These are phyloP conservation scores for Lablab purpureus DNA, from an alignment of 306 rosid species.

Conservation along the genomic window DNA sequence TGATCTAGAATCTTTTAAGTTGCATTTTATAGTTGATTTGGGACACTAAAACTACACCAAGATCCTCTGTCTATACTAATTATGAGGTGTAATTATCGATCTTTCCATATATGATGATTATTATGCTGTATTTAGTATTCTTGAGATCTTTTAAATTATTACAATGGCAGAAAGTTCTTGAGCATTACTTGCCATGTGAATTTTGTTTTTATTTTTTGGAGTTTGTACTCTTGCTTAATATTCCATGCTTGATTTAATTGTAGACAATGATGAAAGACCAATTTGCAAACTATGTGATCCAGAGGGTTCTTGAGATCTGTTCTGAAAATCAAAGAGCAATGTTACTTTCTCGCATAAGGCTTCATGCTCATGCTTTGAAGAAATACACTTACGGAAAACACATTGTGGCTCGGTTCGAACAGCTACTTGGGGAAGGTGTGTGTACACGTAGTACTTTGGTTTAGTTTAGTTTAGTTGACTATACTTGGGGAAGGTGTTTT, in stretches of 20 bases:
- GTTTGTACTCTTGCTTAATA: constrained; percentile 36
- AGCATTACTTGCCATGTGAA: constrained; percentile 4
- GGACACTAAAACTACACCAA: background rate
- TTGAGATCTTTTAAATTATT: constrained; percentile 23
- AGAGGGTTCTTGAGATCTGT: constrained; percentile 73
- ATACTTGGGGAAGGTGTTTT: background rate
- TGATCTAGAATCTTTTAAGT: background rate
- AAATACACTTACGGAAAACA: constrained; percentile 83
- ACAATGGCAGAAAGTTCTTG: background rate
- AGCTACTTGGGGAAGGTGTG: constrained; percentile 51
- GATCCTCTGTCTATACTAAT: constrained; percentile 8
- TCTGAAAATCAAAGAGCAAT: constrained; percentile 59
- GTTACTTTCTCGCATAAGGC: constrained; percentile 59
- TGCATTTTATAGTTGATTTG: background rate
- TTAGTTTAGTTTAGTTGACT: constrained; percentile 27
- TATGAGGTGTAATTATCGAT: background rate
- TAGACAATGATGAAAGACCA: constrained; percentile 74
- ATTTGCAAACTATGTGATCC: constrained; percentile 77
- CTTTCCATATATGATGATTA: constrained; percentile 4
- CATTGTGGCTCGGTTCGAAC: constrained; percentile 74
- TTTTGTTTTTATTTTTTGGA: background rate
- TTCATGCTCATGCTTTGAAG: constrained; percentile 73
- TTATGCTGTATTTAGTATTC: background rate
- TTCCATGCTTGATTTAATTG: constrained; percentile 28
- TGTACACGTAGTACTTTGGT: constrained; percentile 39